These are phyloP conservation scores for Tympanopsis confertula DNA, from an alignment of 2,329 filamentous ascomycete genomes.

Conservation along the genomic window DNA sequence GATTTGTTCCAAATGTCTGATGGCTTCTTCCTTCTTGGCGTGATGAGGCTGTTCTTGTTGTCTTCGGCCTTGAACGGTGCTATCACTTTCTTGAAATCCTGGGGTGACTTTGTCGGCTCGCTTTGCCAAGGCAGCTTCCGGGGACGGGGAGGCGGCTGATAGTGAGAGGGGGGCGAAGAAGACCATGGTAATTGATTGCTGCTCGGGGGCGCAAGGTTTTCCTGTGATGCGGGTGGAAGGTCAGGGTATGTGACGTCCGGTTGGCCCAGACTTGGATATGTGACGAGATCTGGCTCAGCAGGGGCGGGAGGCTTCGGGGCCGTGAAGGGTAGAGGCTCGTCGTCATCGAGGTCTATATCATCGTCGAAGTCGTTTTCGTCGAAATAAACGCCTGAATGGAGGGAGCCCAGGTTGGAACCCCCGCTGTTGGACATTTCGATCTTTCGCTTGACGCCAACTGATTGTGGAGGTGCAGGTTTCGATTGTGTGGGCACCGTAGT, in stretches of 20 bases:
- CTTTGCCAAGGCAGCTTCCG: not conserved
- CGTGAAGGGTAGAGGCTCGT: too few relatives aligned
- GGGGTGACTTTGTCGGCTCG: too few relatives aligned
- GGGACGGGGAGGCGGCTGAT: not conserved
- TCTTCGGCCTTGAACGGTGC: too few relatives aligned
- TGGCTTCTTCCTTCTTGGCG: too few relatives aligned
- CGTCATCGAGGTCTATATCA: not conserved
- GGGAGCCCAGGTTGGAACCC: not conserved
- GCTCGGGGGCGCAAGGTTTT: not conserved
- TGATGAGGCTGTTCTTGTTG: not conserved
- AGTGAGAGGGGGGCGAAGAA: not conserved
- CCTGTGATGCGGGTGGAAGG: not conserved
- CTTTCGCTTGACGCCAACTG: not conserved
- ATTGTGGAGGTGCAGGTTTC: not conserved
- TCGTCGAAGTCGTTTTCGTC: conserved; percentile 1
- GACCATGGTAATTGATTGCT: not conserved
- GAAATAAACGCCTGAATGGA: not conserved
- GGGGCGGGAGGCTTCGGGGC: not conserved
- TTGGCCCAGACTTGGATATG: not conserved
- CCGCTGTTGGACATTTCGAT: not conserved
- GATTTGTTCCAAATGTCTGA: not conserved
- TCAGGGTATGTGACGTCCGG: not conserved
- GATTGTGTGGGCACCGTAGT: not conserved
- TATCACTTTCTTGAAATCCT: too few relatives aligned
- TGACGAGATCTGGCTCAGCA: not conserved